Evolutionary conservation across 2,329 filamentous ascomycete species (phyloP).

Genomic region (Pseudogymnoascus sp.): DNA sequence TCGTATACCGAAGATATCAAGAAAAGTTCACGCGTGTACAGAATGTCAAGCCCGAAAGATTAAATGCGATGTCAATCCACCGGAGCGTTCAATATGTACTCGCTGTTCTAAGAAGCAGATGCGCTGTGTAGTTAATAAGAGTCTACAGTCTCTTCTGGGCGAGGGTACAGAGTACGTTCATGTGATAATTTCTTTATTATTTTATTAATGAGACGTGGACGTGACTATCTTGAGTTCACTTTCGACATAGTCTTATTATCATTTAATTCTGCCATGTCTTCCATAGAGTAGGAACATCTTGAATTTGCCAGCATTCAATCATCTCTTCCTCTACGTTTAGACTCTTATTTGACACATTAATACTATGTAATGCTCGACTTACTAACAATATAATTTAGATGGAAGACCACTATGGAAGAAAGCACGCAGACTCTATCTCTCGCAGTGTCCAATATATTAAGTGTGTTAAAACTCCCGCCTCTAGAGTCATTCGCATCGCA

Average conservation of each 20-base stretch:
- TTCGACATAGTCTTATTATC: background rate
- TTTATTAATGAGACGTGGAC: background rate
- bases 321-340: background rate
- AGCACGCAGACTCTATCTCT: constrained; percentile 35
- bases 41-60: constrained; percentile 48
- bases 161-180: constrained; percentile 42
- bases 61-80: constrained; percentile 33
- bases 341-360: background rate
- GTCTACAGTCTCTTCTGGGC: constrained; percentile 46
- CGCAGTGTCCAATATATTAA: constrained; percentile 38
- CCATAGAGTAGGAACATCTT: background rate
- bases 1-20: constrained; percentile 22
- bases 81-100: constrained; percentile 37
- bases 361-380: background rate
- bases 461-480: constrained; percentile 34
- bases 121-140: constrained; percentile 46
- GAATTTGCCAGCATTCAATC: background rate
- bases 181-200: background rate
- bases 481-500: constrained; percentile 29
- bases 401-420: constrained; percentile 36
- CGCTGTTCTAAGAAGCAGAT: constrained; percentile 42
- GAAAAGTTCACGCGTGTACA: constrained; percentile 27
- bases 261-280: background rate
- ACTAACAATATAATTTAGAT: constrained; percentile 26
- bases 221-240: background rate